Evolutionary conservation across 306 rosid genomes (phyloP), one percentile per base, ranked within the genome.

Genomic region (Acacia confusa): DNA sequence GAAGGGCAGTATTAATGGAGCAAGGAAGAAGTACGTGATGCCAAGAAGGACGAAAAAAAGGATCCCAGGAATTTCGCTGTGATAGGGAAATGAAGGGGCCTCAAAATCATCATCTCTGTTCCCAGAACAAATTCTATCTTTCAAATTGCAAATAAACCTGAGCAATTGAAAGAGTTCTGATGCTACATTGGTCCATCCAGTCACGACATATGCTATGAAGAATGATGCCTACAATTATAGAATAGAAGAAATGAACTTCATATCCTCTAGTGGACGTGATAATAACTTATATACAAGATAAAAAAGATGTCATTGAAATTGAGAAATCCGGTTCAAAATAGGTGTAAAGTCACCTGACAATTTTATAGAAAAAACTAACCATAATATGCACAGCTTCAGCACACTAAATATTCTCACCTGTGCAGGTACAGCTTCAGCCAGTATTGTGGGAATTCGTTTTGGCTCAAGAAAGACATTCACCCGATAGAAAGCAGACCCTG

Each of bases 1-100:
- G 89, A 96, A 96, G 67, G 99, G 98, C 41, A 96, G 84, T 83
- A 96, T 96, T 11, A 93, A 83, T 40, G 99, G 99, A 79, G 98
- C 97, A 50, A 91, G 94, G 81, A 91, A 88, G 86, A 96, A 96
- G 88, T 93, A 96, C 55, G 97, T 89, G 76, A 92, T 79, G 74
- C 98, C 98, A 57, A 93, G 99, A 90, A 96, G 94, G 81, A 85
- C 94, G 71, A 96, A 96, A 80, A 95, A 88, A 74, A 83, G 89
- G 88, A 92, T 70, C 81, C 50, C 80, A 22, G 98, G 98, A 87
- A 91, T 88, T 82, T 43, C 83, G 43, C 92, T 88, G 72, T 94
- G 93, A 84, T 90, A 92, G 57, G 85, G 75, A 72, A 90, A 74
- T 82, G 95, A 83, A 7, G 95, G 95, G 74, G 85, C 89, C 72